A percentile compares a stretch with the other conserved stretches of the same genome.
These are phyloP conservation scores for Trichoderma gamsii DNA, from an alignment of 495 filamentous ascomycete species.

Conservation along the genomic window DNA sequence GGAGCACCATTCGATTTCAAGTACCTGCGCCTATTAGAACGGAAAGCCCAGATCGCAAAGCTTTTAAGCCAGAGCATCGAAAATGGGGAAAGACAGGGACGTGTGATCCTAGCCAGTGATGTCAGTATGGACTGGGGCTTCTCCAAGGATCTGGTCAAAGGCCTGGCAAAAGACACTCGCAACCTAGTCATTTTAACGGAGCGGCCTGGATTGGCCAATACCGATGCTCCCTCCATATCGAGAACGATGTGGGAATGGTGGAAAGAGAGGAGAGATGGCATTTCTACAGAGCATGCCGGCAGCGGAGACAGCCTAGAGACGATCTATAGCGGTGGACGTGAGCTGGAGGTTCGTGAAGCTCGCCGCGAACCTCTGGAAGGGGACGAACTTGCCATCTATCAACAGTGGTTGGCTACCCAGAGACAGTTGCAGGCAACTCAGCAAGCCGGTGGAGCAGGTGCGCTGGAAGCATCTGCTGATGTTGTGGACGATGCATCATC, in stretches of 20 bases:
- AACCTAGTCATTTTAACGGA: slow-evolving; percentile 88
- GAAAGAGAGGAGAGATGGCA: slow-evolving; percentile 57
- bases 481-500: slow-evolving; percentile 77
- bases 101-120: slow-evolving; percentile 88
- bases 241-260: slow-evolving; percentile 67
- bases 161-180: slow-evolving; percentile 63
- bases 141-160: slow-evolving; percentile 73
- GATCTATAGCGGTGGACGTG: slow-evolving; percentile 57
- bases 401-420: slow-evolving; percentile 80
- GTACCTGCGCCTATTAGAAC: slow-evolving; percentile 73
- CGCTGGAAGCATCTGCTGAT: slow-evolving; percentile 65
- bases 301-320: slow-evolving; percentile 59
- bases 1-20: slow-evolving; percentile 85
- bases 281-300: slow-evolving; percentile 50
- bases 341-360: slow-evolving; percentile 53
- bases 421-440: slow-evolving; percentile 72
- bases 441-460: slow-evolving; percentile 57
- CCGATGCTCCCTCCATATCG: slow-evolving; percentile 41
- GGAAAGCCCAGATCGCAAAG: slow-evolving; percentile 64
- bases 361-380: slow-evolving; percentile 60
- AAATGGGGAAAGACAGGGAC: slow-evolving; percentile 39
- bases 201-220: slow-evolving; percentile 36
- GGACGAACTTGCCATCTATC: slow-evolving; percentile 71
- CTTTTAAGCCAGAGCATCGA: slow-evolving; percentile 39
- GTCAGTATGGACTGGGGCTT: slow-evolving; percentile 91